Base-by-base conservation (phyloP, 495 filamentous ascomycete species). In the Hypoxylon subgilvum region DNA sequence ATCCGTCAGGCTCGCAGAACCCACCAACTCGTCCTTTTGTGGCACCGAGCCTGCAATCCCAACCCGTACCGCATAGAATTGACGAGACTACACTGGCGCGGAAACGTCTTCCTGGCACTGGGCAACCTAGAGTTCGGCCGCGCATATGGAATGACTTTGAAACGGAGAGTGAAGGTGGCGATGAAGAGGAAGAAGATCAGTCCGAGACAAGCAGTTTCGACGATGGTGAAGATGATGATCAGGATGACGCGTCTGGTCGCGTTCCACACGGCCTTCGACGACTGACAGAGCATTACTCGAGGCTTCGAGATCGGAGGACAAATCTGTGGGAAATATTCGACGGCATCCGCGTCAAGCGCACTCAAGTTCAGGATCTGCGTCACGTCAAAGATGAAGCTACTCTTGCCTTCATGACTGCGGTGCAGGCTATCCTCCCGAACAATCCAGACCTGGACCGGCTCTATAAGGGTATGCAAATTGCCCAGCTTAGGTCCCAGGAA, bases 391-490 rank as follows among this genome's bases (percentile, higher is more conserved):
- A 65, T 47, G 57, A 65, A 48, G 65, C 54, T 21, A 58, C 43
- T 36, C 57, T 43, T n/a, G 55, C 56, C 31, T 70, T 70, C 22
- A 65, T 70, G 67, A 58, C 50, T 39, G 61, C 54, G 18, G 65
- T 63, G 21, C 64, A 57, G 31, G 52, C 46, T 18, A 47, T 68
- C 25, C 51, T 65, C 32, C 53, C 54, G 4, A 35, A 55, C 12
- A 56, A 57, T 40, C 46, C 56, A 18, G 41, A 49, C 18, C 27
- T 61, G 38, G 44, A 67, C 21, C 36, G 51, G 12, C 58, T 67
- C 25, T 70, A 65, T 23, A 56, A 67, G 13, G 13, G 30, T 19
- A 63, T 70, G 67, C 67, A 63, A 34, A 45, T 57, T 23, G 59
- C 54, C 22, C 58, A 57, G 10, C 34, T 52, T 23, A 52, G 6